Evolutionary conservation across 495 filamentous ascomycete species (phyloP), one percentile per base, ranked within the genome.

Genomic region (Daldinia concentrica): DNA sequence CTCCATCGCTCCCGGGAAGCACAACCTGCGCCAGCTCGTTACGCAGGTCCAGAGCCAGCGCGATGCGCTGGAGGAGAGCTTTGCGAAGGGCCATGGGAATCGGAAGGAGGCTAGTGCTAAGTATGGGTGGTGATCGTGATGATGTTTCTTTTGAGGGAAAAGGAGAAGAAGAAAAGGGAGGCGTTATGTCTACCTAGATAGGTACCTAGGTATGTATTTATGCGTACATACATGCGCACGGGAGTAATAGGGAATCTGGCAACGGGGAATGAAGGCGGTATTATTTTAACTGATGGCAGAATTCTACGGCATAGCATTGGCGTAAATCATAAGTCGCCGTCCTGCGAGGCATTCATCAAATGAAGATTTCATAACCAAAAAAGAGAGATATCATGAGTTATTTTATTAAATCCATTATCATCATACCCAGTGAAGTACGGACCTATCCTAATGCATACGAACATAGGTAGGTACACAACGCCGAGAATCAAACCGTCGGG

Each of bases 51-150:
- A 86, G 71, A 90, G 79, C 59, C 93, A 98, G 82, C 89, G 89
- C 78, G 91, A 92, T 5, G 92, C 92, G 6, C 80, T 98, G 75
- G 93, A 97, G 78, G 94, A 98, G 77, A 91, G 89, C 75, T 98
- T 96, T 82, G 92, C 92, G 4, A 80, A 86, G 66, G 92, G 90
- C 17, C 85, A 85, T 75, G 86, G 86, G 74, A 93, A 92, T 75
- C 88, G 91, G 77, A 88, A 85, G 66, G 93, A 96, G 69, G 93
- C 92, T 5, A 91, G 91, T 8, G 87, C 87, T 22, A 88, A 87
- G 74, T 98, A 98, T 84, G 94, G 94, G 6, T 97, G 92, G 91
- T 91, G 79, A 72, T 78, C 77, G 75, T 8, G 29, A 1, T 8
- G 29, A 7, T 32, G 29, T 2, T 32, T 58, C n/a, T 59, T 6